A percentile compares a stretch with the other conserved stretches of the same genome.
Evolutionary conservation across 805 yeast species (phyloP).

Genomic region (Ascoidea asiatica): DNA sequence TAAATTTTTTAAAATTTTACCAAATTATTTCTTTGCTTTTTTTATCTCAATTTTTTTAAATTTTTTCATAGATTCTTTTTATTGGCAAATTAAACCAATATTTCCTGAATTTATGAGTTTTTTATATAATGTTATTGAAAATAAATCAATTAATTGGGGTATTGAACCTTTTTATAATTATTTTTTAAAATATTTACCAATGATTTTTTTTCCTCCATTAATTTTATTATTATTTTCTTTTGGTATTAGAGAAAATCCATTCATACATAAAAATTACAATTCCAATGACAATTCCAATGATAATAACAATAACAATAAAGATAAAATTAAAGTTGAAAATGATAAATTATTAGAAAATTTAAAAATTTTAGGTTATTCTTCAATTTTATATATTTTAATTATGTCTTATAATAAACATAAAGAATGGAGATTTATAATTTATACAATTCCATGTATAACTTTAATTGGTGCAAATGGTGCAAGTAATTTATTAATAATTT

Average conservation of each 20-base stretch:
- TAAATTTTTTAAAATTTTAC: conserved; percentile 23
- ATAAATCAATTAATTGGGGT: conserved; percentile 73
- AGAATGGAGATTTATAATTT: conserved; percentile 85
- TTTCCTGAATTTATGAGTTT: conserved; percentile 71
- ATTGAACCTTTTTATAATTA: conserved; percentile 60
- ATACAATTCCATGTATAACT: conserved; percentile 57
- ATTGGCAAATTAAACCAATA: conserved; percentile 37
- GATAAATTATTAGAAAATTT: conserved; percentile 10
- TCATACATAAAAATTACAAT: conserved; percentile 25
- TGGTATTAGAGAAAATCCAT: conserved; percentile 68
- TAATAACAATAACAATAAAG: conserved; percentile 18
- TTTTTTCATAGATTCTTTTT: conserved; percentile 50
- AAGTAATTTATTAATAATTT: conserved; percentile 16
- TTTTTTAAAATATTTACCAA: conserved; percentile 32
- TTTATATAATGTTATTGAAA: conserved; percentile 61
- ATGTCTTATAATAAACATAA: conserved; percentile 84
- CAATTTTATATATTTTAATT: conserved; percentile 39
- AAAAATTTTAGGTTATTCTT: conserved; percentile 34
- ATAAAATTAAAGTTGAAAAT: neutral
- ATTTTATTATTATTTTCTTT: conserved; percentile 60
- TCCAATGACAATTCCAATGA: conserved; percentile 26
- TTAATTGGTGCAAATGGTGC: conserved; percentile 53
- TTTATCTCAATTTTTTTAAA: conserved; percentile 36
- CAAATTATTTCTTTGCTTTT: conserved; percentile 34
- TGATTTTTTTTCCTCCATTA: conserved; percentile 41